A percentile compares a stretch with the other conserved stretches of the same genome.
These are phyloP conservation scores for Monosporascus sp. DNA, from an alignment of 2,329 filamentous ascomycete genomes.

Conservation along the genomic window DNA sequence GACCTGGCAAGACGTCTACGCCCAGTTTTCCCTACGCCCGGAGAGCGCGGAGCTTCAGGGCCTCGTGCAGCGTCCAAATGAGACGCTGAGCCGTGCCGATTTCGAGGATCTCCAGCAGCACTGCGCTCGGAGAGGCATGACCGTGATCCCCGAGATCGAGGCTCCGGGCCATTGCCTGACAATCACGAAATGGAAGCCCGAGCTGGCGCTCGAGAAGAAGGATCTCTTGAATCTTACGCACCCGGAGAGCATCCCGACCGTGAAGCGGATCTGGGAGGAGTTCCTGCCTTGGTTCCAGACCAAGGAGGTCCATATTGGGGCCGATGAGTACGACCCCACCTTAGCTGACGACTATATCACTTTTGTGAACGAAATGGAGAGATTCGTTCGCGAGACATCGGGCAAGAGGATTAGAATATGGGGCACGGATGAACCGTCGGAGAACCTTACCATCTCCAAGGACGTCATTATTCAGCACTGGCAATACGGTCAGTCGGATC, in stretches of 20 bases:
- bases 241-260: slow-evolving; percentile 45
- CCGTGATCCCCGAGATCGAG: slow-evolving; percentile 51
- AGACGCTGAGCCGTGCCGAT: slow-evolving; percentile 38
- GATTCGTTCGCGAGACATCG: slow-evolving; percentile 31
- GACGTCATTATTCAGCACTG: slow-evolving; percentile 41
- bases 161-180: slow-evolving; percentile 47
- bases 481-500: slow-evolving; percentile 44
- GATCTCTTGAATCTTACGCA: slow-evolving; percentile 48
- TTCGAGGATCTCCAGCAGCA: slow-evolving; percentile 44
- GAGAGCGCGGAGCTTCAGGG: slow-evolving; percentile 31
- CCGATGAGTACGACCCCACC: slow-evolving; percentile 45
- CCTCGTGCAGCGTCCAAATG: slow-evolving; percentile 39
- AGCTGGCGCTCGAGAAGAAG: slow-evolving; percentile 39
- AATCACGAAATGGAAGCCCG: slow-evolving; percentile 51
- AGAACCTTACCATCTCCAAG: slow-evolving; percentile 31
- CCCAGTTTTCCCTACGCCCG: slow-evolving; percentile 36
- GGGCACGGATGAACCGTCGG: slow-evolving; percentile 43
- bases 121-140: slow-evolving; percentile 46
- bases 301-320: slow-evolving; percentile 51
- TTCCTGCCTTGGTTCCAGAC: slow-evolving; percentile 51
- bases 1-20: slow-evolving; percentile 40
- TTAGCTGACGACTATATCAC: slow-evolving; percentile 43
- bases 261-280: slow-evolving; percentile 46
- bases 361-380: slow-evolving; percentile 46
- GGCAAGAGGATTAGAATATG: slow-evolving; percentile 47